Percentiles rank a stretch among this genome's conserved stretches.
Evolutionary conservation across 495 filamentous ascomycete genomes (phyloP).

Genomic region (Podospora anserina): DNA sequence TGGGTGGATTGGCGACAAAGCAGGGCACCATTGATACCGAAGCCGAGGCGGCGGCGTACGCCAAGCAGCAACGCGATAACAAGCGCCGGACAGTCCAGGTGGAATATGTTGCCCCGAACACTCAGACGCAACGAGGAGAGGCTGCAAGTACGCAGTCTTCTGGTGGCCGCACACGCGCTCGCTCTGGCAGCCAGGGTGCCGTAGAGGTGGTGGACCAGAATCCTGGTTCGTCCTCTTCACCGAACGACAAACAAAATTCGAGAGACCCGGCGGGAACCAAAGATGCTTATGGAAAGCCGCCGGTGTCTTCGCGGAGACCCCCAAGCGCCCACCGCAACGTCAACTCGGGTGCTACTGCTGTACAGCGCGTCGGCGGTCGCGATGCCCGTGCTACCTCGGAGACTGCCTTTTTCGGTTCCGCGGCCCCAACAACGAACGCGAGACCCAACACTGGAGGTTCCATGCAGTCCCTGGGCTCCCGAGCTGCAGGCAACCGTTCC

Average conservation of each 20-base stretch:
- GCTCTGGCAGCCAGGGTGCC: slow-evolving; percentile 48
- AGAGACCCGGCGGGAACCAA: slow-evolving; percentile 47
- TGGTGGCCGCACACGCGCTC: slow-evolving; percentile 49
- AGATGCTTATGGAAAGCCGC: slow-evolving; percentile 42
- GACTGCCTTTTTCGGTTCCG: slow-evolving; percentile 42
- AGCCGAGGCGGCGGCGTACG: slow-evolving; percentile 47
- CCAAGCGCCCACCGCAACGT: slow-evolving; percentile 47
- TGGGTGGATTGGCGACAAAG: slow-evolving; percentile 70
- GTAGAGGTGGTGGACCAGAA: slow-evolving; percentile 35
- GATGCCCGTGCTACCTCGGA: slow-evolving; percentile 50
- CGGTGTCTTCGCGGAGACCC: slow-evolving; percentile 42
- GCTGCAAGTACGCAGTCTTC: slow-evolving; percentile 26
- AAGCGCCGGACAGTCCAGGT: slow-evolving; percentile 96
- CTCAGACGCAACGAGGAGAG: slow-evolving; percentile 65
- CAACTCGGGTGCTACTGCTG: slow-evolving; percentile 40
- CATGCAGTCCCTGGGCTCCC: slow-evolving; percentile 62
- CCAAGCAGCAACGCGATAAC: slow-evolving; percentile 68
- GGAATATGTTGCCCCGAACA: slow-evolving; percentile 92
- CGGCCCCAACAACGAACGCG: slow-evolving; percentile 44
- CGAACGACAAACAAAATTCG: slow-evolving; percentile 52
- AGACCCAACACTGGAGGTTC: slow-evolving; percentile 82
- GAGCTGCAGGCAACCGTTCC: slow-evolving; percentile 68
- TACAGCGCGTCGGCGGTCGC: slow-evolving; percentile 48
- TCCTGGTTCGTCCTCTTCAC: slow-evolving; percentile 30
- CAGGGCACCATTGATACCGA: slow-evolving; percentile 73